phyloP scores from a whole-genome alignment of 164 flowering plant genomes.

The Houttuynia cordata region DNA sequence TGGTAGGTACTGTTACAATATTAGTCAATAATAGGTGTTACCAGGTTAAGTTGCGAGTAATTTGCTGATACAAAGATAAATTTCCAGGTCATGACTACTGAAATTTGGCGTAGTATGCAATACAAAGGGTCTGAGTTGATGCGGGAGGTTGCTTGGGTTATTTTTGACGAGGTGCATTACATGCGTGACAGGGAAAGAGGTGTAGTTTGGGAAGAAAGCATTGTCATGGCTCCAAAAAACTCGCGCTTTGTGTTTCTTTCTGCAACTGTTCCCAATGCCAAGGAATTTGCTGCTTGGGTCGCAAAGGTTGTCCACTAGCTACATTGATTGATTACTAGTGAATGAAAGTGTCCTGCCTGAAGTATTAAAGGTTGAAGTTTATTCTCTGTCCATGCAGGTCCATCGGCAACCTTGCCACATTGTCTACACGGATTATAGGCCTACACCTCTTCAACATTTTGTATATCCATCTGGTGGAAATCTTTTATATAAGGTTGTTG shows the following conservation, averaged over 20 bases:
- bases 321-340: neutral
- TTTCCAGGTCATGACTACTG: slow-evolving; percentile 95
- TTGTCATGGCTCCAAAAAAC: slow-evolving; percentile 96
- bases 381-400: slow-evolving; percentile 38
- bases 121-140: slow-evolving; percentile 88
- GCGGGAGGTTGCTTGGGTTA: slow-evolving; percentile 93
- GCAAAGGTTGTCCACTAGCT: slow-evolving; percentile 57
- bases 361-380: neutral
- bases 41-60: neutral
- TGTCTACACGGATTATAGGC: slow-evolving; percentile 95
- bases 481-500: slow-evolving; percentile 86
- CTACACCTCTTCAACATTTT: slow-evolving; percentile 98
- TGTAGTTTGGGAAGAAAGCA: slow-evolving; percentile 99
- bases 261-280: slow-evolving; percentile 99
- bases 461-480: slow-evolving; percentile 85
- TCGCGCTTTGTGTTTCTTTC: slow-evolving; percentile 91
- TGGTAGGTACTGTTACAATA: slow-evolving; percentile 51
- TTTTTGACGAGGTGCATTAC: slow-evolving; percentile 98
- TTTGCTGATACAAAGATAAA: neutral
- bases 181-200: slow-evolving; percentile 99
- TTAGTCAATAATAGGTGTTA: neutral
- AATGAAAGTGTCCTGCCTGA: neutral
- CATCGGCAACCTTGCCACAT: slow-evolving; percentile 97
- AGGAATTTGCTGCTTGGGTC: slow-evolving; percentile 99
- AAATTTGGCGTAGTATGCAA: slow-evolving; percentile 99